These are phyloP conservation scores for Auriculariales sp. DNA, from an alignment of 768 basidiomycete genomes.

Conservation along the genomic window DNA sequence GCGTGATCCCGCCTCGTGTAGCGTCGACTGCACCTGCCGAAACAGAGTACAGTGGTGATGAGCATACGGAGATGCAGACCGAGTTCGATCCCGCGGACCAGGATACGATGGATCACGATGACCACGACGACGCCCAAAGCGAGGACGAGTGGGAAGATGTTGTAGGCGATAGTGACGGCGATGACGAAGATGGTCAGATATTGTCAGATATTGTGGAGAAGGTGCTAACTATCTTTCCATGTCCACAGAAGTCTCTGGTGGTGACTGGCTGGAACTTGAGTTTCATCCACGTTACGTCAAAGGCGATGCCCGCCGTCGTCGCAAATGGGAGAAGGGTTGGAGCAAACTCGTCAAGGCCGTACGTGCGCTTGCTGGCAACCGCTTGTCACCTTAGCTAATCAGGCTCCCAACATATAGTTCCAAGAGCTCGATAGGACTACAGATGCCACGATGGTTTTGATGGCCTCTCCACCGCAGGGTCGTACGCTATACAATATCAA, in stretches of 20 bases:
- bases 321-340: slow-evolving; percentile 66
- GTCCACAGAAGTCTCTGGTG: no score
- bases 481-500: slow-evolving; percentile 48
- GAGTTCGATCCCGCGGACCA: slow-evolving; percentile 60
- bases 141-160: slow-evolving; percentile 5
- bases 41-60: neutral
- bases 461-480: slow-evolving; percentile 63
- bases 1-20: neutral
- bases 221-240: no score
- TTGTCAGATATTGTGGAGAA: no score
- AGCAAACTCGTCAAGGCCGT: slow-evolving; percentile 62
- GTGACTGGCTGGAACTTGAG: slow-evolving; percentile 60
- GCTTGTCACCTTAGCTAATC: neutral
- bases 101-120: slow-evolving; percentile 26
- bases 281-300: slow-evolving; percentile 60
- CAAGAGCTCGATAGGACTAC: slow-evolving; percentile 68
- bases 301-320: slow-evolving; percentile 49
- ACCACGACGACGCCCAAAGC: neutral
- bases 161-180: slow-evolving; percentile 7
- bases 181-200: no score
- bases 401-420: slow-evolving; percentile 31
- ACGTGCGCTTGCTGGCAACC: slow-evolving; percentile 11
- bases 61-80: neutral
- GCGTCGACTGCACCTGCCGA: slow-evolving; percentile 24
- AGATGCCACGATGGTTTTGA: slow-evolving; percentile 58